Evolutionary conservation across 2,329 filamentous ascomycete genomes (phyloP), one percentile per base, ranked within the genome.

Genomic region (Xylaria sp.): DNA sequence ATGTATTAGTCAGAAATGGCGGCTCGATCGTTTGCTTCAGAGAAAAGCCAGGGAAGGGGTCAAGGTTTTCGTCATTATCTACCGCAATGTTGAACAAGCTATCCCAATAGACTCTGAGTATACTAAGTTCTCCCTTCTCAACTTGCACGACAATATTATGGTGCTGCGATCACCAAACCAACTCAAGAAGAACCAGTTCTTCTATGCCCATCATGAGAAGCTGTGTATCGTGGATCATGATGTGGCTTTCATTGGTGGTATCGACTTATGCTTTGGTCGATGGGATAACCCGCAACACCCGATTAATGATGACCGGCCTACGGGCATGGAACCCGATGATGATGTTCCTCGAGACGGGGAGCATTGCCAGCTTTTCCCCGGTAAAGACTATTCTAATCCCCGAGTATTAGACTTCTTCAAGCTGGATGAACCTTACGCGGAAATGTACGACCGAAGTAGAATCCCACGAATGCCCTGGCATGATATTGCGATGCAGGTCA

Each of bases 131-230:
- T 97, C 94, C 1, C 86, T 99, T 67, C 88, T 99, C 57, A 97
- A 98, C 78, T 86, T 99, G 8, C 95, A 98, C 75, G 94, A 94
- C 23, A 99, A 99, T 79, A 91, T 99, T 71, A 97, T 97, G 75
- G 94, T 99, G 16, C 94, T 98, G 78, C 87, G 96, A 75, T 98
- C 96, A 2, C 96, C 96, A 0, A 98, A 99, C 75, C 96, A 99
- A 81, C 94, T 98, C 81, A 93, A 97, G 77, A 97, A 99, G 82
- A 98, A 98, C 76, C 97, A 97, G 54, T 99, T 99, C 83, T 99
- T 99, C 84, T 99, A 97, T 86, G 96, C 96, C 1, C 96, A 99
- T 78, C 96, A 99, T 81, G 96, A 99, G 80, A 99, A 99, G 81
- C 88, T 99, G n/a, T 95, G 94, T 76, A 90, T 99, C 48, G 92